Evolutionary conservation across 805 yeast species (phyloP), one percentile per base, ranked within the genome.

Genomic region (Cyberlindnera nakhonratchasimensis): DNA sequence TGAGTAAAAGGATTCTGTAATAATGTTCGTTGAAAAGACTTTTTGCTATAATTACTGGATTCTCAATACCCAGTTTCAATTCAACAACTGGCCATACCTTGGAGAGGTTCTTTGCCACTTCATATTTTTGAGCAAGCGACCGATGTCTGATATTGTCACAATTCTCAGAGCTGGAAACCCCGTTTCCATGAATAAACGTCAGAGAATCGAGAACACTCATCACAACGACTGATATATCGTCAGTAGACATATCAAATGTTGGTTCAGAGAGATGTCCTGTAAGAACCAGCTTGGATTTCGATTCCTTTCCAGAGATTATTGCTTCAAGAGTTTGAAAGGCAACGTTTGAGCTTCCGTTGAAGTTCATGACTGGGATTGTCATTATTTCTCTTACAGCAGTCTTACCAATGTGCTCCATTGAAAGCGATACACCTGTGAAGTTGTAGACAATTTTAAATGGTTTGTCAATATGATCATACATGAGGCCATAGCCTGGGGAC

Each of bases 401-500:
- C 6, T 46, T 41, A 3, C 51, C 47, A 9, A 48, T 47, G 26
- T 64, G 54, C 26, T 58, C 57, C 46, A 67, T 42, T 2, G 54
- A 48, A 5, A 69, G 30, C 2, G 62, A 61, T 2, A 69, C 45
- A 13, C 70, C 66, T 14, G 74, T 61, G n/a, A 70, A 38, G 8
- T 71, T 65, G 8, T 62, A 28, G 10, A 67, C 59, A 21, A 64
- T 42, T 37, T 68, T 70, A 20, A 66, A 53, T 2, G 80, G 80
- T 16, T 57, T 61, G 42, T 75, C 79, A 5, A 59, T 55, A 24
- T 63, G 61, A 4, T 57, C 55, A 41, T 66, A 75, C 14, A 61
- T 44, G 11, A 75, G 50, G 30, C 74, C 76, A 48, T 61, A 75
- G 2, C 81, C 80, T 2, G 79, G 74, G 34, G 67, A 63, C 6